Evolutionary conservation across 306 rosid species (phyloP), one percentile per base, ranked within the genome.

Genomic region (Abrus pulchellus): DNA sequence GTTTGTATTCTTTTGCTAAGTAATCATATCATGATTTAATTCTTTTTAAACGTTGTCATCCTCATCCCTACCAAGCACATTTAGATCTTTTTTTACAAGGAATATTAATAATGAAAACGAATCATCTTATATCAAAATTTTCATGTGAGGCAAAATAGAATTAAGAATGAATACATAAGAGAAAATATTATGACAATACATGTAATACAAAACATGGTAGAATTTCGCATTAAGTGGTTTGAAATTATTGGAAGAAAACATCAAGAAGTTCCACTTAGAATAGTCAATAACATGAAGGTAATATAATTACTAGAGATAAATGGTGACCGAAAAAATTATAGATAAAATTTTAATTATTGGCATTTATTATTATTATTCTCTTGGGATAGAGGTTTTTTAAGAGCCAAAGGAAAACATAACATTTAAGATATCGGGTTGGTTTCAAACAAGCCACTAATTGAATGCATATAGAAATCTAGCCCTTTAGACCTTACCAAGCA

Each of bases 21-120:
- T 53, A 62, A 76, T 56, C 74, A 54, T 54, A 53, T 36, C 60
- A 60, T 78, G 57, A 78, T 65, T 55, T 47, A 34, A 34, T n/a
- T 47, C 34, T 27, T 78, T 68, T 70, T 29, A 28, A 61, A 63
- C 12, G 5, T 64, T 72, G 64, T 66, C 40, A 54, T 66, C 5
- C 27, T 8, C 34, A 65, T 72, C 76, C 86, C 76, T 83, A 45
- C 72, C 72, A 71, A 64, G 9, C 29, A 9, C 71, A 20, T 65
- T 20, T 8, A 44, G 14, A 66, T 3, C 0, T 41, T 64, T 40
- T 3, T 2, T 38, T 64, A 13, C 3, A 55, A 0, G 5, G 45
- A 34, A 5, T 57, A 6, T 43, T 0, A 43, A 4, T 32, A 40
- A 65, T 65, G 52, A 65, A 20, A 41, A 20, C 8, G 3, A 11